Base-by-base conservation (phyloP, 768 basidiomycete species). In the Lepiota subincarnata region DNA sequence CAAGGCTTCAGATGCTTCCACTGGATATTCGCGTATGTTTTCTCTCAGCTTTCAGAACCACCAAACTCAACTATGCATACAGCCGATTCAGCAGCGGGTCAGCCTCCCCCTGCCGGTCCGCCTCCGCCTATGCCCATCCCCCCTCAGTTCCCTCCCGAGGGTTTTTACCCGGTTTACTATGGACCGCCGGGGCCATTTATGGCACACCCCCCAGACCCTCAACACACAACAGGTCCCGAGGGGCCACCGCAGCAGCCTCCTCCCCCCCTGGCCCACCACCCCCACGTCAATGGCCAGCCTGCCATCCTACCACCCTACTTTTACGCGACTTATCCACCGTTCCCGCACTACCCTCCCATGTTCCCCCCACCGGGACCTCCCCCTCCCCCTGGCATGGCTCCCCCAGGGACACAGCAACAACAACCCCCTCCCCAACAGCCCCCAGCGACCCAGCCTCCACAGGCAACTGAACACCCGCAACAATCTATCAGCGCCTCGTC, bases 151-250 rank as follows among this genome's bases (percentile, higher is more conserved):
- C 48, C 62, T 8, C 66, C 71, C 2, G 75, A 76, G 53, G 71
- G 70, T 0, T 77, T 73, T 57, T 74, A 73, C 57, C 73, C 67
- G 5, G 59, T 73, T 31, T 75, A 70, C 56, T 72, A 73, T 47
- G 71, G 72, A 14, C 72, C 71, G 12, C 65, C 69, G 0, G 67
- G 66, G 2, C 61, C 63, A 0, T 74, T 69, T 56, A 57, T 72
- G 19, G 63, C 67, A 2, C 68, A 66, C 28, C 63, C 64, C 34
- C 69, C 63, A n/a, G 66, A 68, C 19, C 60, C 61, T 40, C 66
- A 67, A 48, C 57, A 34, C 4, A 42, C 39, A 11, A 45, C 65
- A 19, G 60, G 59, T 3, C 70, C 68, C 35, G 72, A 74, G 18
- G 58, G 58, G 6, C 24, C 54, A 2, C 55, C 54, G 0, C 35